Evolutionary conservation across 352 stramenopile genomes (phyloP).

Genomic region (Globisporangium alternatum): DNA sequence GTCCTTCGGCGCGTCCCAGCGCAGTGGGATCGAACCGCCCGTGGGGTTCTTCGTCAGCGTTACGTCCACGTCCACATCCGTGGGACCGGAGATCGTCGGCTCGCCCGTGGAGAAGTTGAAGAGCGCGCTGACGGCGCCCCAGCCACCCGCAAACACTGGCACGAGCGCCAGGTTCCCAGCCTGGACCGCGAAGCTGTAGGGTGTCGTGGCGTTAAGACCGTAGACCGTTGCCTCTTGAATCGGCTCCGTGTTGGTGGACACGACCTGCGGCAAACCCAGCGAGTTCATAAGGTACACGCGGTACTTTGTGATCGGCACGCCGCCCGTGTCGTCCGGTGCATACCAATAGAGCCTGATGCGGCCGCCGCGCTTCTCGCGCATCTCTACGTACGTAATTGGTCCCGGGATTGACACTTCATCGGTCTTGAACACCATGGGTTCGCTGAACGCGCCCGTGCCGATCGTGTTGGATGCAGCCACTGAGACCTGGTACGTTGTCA

Average conservation of each 20-base stretch:
- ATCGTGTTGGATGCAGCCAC: constrained; percentile 35
- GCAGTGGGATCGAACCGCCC: constrained; percentile 50
- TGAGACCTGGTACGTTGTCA: constrained; percentile 35
- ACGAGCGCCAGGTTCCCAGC: constrained; percentile 38
- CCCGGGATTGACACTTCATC: constrained; percentile 35
- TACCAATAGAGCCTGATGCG: constrained; percentile 39
- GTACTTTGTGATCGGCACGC: constrained; percentile 57
- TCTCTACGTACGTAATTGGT: constrained; percentile 14
- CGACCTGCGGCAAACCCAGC: constrained; percentile 15
- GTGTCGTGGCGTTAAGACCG: constrained; percentile 27
- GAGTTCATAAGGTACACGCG: constrained; percentile 34
- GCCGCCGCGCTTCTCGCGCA: constrained; percentile 33
- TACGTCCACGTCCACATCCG: constrained; percentile 16
- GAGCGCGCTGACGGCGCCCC: constrained; percentile 33
- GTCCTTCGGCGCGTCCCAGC: constrained; percentile 47
- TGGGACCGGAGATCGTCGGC: constrained; percentile 34
- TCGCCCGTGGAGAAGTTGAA: constrained; percentile 32
- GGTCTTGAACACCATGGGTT: constrained; percentile 34
- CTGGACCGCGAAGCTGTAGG: constrained; percentile 52
- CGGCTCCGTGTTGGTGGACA: constrained; percentile 15
- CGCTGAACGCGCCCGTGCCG: constrained; percentile 35
- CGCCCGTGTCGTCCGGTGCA: constrained; percentile 44
- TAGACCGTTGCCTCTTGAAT: constrained; percentile 21
- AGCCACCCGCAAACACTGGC: constrained; percentile 35
- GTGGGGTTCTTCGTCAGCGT: constrained; percentile 23